Base-by-base conservation (phyloP, 768 basidiomycete genomes). In the Pholiota conissans region DNA sequence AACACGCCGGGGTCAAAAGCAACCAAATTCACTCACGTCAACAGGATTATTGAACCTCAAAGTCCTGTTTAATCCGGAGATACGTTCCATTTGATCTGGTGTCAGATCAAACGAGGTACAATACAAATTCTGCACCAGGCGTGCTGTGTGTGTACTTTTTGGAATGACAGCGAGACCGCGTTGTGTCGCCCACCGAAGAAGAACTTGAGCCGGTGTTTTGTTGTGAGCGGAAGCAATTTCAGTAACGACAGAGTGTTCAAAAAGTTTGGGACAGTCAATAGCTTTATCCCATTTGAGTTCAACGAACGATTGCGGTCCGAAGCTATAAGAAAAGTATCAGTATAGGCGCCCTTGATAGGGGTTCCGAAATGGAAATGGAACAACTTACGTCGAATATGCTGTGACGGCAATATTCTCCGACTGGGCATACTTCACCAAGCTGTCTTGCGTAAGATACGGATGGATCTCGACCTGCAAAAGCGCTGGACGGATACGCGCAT, bases 151-250 rank as follows among this genome's bases (percentile, higher is more conserved):
- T 67, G 83, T 84, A 50, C 79, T 82, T 76, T 93, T 93, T 46
- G 91, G 91, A 60, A 93, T 82, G 45, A 92, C 85, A 30, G 87
- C 85, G 59, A 91, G 79, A 10, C 82, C 85, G 34, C 84, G 84
- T 65, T 91, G 88, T 10, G 86, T 88, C 2, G 89, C 84, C 91
- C 91, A 93, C 61, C 89, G 81, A 54, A 93, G 79, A 34, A 92
- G 73, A 22, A 92, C 82, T 69, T 92, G 89, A 8, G 89, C 88
- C 3, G 83, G 68, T 42, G 79, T 81, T 74, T 79, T 90, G 7
- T 72, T 63, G 61, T 86, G 73, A 56, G 77, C 75, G 14, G 65
- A 49, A 3, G 89, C 84, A 37, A 85, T 76, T 30, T 64, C 42
- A 22, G 66, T 61, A 49, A 90, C 68, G 1, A 69, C 53, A 51